Evolutionary conservation across 371 early-diverging fungal genomes (phyloP).

Genomic region (Mortierella sp.): DNA sequence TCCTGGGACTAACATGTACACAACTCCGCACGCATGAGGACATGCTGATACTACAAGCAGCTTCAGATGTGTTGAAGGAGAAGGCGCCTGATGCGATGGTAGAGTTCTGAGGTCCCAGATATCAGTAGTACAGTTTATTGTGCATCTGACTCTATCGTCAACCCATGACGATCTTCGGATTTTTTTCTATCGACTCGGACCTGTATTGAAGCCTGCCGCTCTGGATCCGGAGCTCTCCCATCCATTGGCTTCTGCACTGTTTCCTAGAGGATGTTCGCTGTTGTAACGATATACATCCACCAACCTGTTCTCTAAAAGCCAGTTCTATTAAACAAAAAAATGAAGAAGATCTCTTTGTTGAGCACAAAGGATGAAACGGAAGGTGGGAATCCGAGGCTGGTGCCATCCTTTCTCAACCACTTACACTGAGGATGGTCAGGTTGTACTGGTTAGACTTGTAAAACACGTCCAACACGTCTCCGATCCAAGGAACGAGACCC

Average conservation of each 20-base stretch:
- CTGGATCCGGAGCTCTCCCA: conserved; percentile 15
- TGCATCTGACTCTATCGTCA: too few relatives aligned
- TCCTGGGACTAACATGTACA: too few relatives aligned
- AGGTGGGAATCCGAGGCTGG: background rate
- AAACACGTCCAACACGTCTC: conserved; percentile 44
- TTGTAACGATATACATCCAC: conserved; percentile 46
- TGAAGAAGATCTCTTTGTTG: background rate
- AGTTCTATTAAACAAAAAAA: conserved; percentile 17
- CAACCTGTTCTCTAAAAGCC: conserved; percentile 35
- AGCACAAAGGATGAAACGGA: background rate
- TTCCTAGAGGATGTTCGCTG: conserved; percentile 34
- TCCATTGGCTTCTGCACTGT: conserved; percentile 18
- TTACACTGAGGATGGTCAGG: conserved; percentile 36
- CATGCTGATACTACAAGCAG: too few relatives aligned
- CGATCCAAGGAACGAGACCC: conserved; percentile 39
- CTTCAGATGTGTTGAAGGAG: too few relatives aligned
- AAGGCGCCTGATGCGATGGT: too few relatives aligned
- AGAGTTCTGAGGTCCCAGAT: too few relatives aligned
- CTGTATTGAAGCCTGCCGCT: conserved; percentile 19
- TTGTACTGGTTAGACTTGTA: conserved; percentile 51
- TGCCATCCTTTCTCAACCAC: background rate
- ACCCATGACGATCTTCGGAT: background rate
- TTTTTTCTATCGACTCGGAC: background rate
- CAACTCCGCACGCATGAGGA: too few relatives aligned
- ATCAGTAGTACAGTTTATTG: too few relatives aligned